A percentile compares a stretch with the other conserved stretches of the same genome.
phyloP scores from a whole-genome alignment of 2,329 filamentous ascomycete genomes.

The Microcyclospora pomicola region DNA sequence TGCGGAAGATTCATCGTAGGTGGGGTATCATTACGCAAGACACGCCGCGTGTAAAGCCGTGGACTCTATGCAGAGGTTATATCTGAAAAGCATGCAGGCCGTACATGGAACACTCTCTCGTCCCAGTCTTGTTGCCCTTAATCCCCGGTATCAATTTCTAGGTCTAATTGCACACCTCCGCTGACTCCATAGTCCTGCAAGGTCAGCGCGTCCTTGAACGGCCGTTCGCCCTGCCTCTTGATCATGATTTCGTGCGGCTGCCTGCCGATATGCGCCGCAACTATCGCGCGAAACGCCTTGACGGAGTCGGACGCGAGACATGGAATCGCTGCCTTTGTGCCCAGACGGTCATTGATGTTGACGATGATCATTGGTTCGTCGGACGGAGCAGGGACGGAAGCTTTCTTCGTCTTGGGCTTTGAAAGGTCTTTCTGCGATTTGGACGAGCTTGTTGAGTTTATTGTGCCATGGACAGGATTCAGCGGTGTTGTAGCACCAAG shows the following conservation, averaged over 20 bases:
- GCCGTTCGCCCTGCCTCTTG: constrained; percentile 80
- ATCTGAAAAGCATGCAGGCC: too few species aligned
- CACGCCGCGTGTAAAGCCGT: too few species aligned
- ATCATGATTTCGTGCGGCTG: constrained; percentile 84
- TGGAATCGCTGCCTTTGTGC: constrained; percentile 88
- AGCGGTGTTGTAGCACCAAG: not conserved
- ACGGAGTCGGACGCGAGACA: constrained; percentile 76
- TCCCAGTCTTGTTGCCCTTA: constrained; percentile 9
- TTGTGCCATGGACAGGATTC: constrained; percentile 10
- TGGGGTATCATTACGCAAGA: too few species aligned
- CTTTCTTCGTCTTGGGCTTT: constrained; percentile 9
- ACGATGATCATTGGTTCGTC: constrained; percentile 74
- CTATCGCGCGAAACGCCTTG: constrained; percentile 78
- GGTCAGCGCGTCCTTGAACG: constrained; percentile 82
- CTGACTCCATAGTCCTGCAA: constrained; percentile 88
- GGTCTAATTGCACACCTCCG: constrained; percentile 58
- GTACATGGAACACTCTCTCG: not conserved
- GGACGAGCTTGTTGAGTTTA: constrained; percentile 3
- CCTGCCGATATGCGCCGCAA: constrained; percentile 76
- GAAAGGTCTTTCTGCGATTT: constrained; percentile 2
- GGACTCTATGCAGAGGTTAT: too few species aligned
- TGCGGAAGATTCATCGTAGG: too few species aligned
- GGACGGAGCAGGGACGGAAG: constrained; percentile 3
- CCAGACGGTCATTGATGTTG: constrained; percentile 84
- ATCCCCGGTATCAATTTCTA: constrained; percentile 29